These are phyloP conservation scores for Trichoderma orchidacearum DNA, from an alignment of 495 filamentous ascomycete species.

Conservation along the genomic window DNA sequence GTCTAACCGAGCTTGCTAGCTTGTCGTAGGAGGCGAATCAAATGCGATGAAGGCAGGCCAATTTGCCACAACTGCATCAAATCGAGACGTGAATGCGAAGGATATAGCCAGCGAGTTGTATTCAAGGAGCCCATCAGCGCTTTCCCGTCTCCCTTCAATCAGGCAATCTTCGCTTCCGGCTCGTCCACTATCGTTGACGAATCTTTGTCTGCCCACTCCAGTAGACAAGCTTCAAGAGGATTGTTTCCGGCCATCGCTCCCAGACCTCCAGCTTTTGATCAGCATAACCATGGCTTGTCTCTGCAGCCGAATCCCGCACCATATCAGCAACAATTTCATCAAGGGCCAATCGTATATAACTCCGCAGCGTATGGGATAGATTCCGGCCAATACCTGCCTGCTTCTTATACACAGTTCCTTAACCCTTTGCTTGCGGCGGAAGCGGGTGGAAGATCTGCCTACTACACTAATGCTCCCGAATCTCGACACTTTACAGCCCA, in stretches of 20 bases:
- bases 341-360: background rate
- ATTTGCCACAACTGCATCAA: conserved; percentile 86
- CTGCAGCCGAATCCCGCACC: conserved; percentile 14
- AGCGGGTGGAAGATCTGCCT: background rate
- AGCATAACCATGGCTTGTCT: conserved; percentile 9
- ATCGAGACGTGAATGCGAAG: conserved; percentile 86
- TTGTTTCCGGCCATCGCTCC: conserved; percentile 26
- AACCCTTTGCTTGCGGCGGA: background rate
- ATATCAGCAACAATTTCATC: conserved; percentile 11
- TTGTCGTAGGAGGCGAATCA: conserved; percentile 89
- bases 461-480: background rate
- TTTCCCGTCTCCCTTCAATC: conserved; percentile 12
- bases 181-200: conserved; percentile 14
- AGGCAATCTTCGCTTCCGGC: conserved; percentile 16
- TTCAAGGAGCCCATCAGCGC: conserved; percentile 79
- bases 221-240: conserved; percentile 17
- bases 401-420: background rate
- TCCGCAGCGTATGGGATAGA: background rate
- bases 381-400: background rate
- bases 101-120: conserved; percentile 82
- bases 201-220: conserved; percentile 11
- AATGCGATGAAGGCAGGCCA: conserved; percentile 91
- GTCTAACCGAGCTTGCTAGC: no score
- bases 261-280: conserved; percentile 19
- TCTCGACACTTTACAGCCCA: background rate